phyloP scores from a whole-genome alignment of 2,329 filamentous ascomycete genomes.

The Beauveria brongniartii region DNA sequence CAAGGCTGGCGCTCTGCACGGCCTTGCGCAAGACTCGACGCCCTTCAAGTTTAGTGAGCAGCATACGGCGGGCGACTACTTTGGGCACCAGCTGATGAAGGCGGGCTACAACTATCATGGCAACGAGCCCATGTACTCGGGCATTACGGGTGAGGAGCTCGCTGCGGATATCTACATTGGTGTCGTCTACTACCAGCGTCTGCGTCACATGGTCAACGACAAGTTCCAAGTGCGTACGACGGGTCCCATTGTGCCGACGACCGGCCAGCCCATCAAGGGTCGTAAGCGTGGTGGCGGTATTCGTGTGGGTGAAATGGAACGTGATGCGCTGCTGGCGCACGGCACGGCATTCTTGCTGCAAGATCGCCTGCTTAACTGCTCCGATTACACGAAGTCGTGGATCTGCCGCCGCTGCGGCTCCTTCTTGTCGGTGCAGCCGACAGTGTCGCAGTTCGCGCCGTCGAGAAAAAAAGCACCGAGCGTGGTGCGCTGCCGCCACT shows the following conservation, averaged over 20 bases:
- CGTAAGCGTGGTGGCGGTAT: conserved; percentile 96
- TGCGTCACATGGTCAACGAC: conserved; percentile 99
- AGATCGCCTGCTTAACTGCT: conserved; percentile 94
- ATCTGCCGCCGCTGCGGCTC: conserved; percentile 84
- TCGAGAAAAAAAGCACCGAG: conserved; percentile 58
- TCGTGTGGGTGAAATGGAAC: conserved; percentile 98
- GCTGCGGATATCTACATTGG: conserved; percentile 94
- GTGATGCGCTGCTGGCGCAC: conserved; percentile 89
- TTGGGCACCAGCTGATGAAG: conserved; percentile 89
- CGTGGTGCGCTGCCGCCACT: conserved; percentile 71
- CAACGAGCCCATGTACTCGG: conserved; percentile 97
- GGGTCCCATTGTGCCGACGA: conserved; percentile 80
- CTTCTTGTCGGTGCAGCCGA: conserved; percentile 81
- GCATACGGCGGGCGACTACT: conserved; percentile 86
- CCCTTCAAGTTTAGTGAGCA: conserved; percentile 93
- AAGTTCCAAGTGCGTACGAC: conserved; percentile 98
- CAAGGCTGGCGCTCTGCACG: conserved; percentile 89
- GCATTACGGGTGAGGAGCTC: conserved; percentile 91
- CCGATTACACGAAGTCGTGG: conserved; percentile 83
- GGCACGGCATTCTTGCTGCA: conserved; percentile 92
- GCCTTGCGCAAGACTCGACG: conserved; percentile 90
- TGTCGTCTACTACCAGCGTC: conserved; percentile 94
- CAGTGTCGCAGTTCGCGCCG: conserved; percentile 54
- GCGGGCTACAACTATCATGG: conserved; percentile 98
- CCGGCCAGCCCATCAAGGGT: conserved; percentile 94